phyloP scores from a whole-genome alignment of 306 rosid species.

The Acacia confusa region DNA sequence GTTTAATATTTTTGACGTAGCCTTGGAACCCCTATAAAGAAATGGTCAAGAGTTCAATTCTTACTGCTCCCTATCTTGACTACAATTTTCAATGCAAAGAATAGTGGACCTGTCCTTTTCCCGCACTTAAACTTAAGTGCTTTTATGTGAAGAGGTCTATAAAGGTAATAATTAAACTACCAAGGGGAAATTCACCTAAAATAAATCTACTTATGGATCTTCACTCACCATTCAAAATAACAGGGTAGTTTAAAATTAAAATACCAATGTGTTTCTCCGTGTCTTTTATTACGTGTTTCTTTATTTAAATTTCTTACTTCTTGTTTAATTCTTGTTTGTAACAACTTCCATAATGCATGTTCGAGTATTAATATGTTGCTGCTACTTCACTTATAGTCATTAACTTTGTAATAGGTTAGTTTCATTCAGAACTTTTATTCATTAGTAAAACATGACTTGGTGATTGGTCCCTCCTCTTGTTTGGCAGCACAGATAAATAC shows the following conservation, averaged over 20 bases:
- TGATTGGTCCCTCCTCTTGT: constrained; percentile 52
- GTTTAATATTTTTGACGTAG: not conserved
- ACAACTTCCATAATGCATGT: not conserved
- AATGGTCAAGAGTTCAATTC: not conserved
- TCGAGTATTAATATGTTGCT: not conserved
- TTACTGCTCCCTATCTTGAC: no score
- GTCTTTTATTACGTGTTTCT: not conserved
- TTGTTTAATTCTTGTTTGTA: not conserved
- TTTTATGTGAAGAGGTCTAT: not conserved
- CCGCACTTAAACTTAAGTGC: no score
- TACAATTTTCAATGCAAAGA: not conserved
- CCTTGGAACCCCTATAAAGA: not conserved
- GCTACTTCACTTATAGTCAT: no score
- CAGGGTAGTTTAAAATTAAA: not conserved
- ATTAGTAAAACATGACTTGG: constrained; percentile 29
- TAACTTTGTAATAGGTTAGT: not conserved
- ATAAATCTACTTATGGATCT: not conserved
- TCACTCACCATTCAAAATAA: not conserved
- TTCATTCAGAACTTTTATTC: not conserved
- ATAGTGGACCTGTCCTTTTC: not conserved
- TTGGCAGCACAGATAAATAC: constrained; percentile 97
- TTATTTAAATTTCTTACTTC: not conserved
- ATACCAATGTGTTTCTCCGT: not conserved
- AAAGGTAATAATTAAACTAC: not conserved
- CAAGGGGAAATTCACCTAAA: not conserved